A percentile compares a stretch with the other conserved stretches of the same genome.
Evolutionary conservation across 805 yeast genomes (phyloP).

Genomic region (Wickerhamiella occidentalis): DNA sequence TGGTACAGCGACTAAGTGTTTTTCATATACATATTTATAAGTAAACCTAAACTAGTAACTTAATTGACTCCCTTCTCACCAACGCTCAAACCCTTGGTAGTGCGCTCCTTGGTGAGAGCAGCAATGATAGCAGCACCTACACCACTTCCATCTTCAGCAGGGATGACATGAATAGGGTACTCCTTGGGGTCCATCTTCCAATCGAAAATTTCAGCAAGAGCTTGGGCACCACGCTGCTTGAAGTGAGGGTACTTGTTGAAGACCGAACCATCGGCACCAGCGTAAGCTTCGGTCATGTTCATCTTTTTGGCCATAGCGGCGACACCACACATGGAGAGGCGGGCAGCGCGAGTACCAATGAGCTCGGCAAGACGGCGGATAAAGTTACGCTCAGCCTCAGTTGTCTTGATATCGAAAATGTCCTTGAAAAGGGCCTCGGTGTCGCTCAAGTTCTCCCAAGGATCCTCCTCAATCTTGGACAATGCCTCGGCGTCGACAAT

Average conservation of each 20-base stretch:
- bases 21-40: background rate
- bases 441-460: constrained; percentile 68
- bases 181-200: constrained; percentile 48
- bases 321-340: constrained; percentile 87
- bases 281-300: constrained; percentile 53
- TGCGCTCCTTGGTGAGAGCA: constrained; percentile 77
- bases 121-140: constrained; percentile 98
- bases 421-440: constrained; percentile 54
- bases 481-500: constrained; percentile 84
- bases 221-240: constrained; percentile 78
- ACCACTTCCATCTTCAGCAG: constrained; percentile 98
- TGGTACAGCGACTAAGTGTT: constrained; percentile 6
- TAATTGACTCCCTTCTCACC: constrained; percentile 18
- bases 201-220: constrained; percentile 75
- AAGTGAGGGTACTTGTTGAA: constrained; percentile 88
- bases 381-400: constrained; percentile 65
- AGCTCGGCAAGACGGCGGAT: constrained; percentile 74
- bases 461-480: constrained; percentile 78
- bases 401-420: constrained; percentile 51
- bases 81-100: constrained; percentile 41
- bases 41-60: background rate
- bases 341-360: constrained; percentile 84
- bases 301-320: constrained; percentile 89
- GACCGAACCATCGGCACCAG: constrained; percentile 97
- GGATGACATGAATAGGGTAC: constrained; percentile 74